Evolutionary conservation across 2,329 filamentous ascomycete genomes (phyloP).

Genomic region (Aspergillus neoniger): DNA sequence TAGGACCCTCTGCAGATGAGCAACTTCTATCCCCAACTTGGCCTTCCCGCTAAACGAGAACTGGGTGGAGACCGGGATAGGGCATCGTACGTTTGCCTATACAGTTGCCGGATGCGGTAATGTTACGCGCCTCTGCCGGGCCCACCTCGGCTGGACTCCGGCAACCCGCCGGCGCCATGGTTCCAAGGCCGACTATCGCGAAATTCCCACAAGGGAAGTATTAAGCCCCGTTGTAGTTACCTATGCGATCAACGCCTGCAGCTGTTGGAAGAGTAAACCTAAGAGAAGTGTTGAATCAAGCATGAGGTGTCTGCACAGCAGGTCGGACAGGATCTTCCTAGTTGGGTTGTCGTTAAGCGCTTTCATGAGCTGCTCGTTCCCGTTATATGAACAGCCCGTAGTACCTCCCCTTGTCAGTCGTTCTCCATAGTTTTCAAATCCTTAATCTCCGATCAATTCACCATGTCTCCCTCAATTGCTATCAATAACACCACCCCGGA

Average conservation of each 20-base stretch:
- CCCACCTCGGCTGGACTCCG: slow-evolving; percentile 7
- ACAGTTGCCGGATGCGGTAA: slow-evolving; percentile 10
- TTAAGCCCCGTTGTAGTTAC: background rate
- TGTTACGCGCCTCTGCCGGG: slow-evolving; percentile 5
- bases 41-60: background rate
- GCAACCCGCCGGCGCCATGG: background rate
- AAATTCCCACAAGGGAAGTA: background rate
- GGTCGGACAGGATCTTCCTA: slow-evolving; percentile 8
- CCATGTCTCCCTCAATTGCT: slow-evolving; percentile 24
- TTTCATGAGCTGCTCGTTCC: background rate
- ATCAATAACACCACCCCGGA: slow-evolving; percentile 3
- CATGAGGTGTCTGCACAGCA: background rate
- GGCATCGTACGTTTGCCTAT: slow-evolving; percentile 2
- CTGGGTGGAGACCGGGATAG: background rate
- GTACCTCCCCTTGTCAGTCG: background rate
- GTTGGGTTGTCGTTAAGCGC: slow-evolving; percentile 23
- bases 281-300: background rate
- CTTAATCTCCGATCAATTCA: slow-evolving; percentile 3
- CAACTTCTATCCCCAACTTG: background rate
- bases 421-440: background rate
- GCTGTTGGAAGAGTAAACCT: background rate
- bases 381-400: background rate
- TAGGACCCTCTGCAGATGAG: background rate
- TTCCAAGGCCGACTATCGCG: background rate
- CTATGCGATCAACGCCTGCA: background rate